These are phyloP conservation scores for Leccinum cinnamomeum DNA, from an alignment of 1,284 basidiomycete genomes.

Conservation along the genomic window DNA sequence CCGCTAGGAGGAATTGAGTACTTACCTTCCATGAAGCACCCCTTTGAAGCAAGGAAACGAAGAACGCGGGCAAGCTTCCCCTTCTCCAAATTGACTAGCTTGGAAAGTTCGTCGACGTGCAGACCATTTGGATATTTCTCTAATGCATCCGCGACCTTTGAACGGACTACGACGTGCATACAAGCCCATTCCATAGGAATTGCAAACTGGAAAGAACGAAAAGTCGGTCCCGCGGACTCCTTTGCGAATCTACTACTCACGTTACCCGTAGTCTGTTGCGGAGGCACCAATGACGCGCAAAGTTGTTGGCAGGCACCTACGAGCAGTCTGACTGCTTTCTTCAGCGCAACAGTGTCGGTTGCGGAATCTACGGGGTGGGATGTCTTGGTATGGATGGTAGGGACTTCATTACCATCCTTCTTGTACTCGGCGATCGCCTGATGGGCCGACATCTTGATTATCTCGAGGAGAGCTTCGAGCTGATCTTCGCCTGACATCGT, in stretches of 20 bases:
- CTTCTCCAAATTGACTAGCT: constrained; percentile 25
- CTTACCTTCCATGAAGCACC: constrained; percentile 35
- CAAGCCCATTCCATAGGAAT: constrained; percentile 31
- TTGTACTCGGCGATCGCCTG: constrained; percentile 32
- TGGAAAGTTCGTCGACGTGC: constrained; percentile 25
- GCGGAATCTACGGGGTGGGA: constrained; percentile 27
- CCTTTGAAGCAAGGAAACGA: constrained; percentile 34
- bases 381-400: constrained; percentile 23
- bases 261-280: constrained; percentile 28
- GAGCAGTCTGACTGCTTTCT: constrained; percentile 31
- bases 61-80: constrained; percentile 34
- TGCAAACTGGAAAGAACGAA: constrained; percentile 16
- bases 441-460: constrained; percentile 16
- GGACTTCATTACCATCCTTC: constrained; percentile 21
- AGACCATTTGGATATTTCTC: constrained; percentile 28
- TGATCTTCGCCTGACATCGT: constrained; percentile 29
- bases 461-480: constrained; percentile 7
- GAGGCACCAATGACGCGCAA: constrained; percentile 31
- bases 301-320: constrained; percentile 31
- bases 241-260: background rate
- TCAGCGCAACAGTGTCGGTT: constrained; percentile 21
- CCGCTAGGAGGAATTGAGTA: too few species aligned
- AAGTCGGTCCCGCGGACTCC: background rate
- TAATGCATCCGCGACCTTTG: constrained; percentile 29
- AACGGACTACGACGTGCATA: constrained; percentile 20